Base-by-base conservation (phyloP, 768 basidiomycete genomes). In the Russula brevipes region DNA sequence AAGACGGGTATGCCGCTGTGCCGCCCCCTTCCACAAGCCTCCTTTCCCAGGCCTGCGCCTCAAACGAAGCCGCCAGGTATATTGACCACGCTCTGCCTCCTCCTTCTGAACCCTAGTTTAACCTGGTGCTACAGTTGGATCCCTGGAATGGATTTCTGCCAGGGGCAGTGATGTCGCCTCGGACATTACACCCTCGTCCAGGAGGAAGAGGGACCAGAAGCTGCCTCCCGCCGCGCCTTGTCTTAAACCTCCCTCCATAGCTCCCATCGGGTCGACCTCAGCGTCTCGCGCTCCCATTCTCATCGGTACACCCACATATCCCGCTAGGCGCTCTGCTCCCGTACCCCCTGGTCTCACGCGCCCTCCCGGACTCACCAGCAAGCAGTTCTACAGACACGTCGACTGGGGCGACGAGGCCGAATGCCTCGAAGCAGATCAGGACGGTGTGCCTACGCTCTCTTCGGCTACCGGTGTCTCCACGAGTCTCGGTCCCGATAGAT, bases 21-120 rank as follows among this genome's bases (percentile, higher is more conserved):
- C 47, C 75, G 80, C 10, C 78, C 78, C 0, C 74, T 81, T n/a
- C 81, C 80, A 1, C 69, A 73, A 6, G 60, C 61, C 0, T 50
- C 70, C 17, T 75, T 73, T 33, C 64, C 70, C 0, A 68, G 69
- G 2, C 73, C 72, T 1, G 70, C 72, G 5, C 65, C 73, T 16
- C 46, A 51, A 3, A 74, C 71, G 41, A 69, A 71, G 0, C 73
- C 71, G 31, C 71, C 73, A 46, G 74, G 80, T 78, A 51, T 12
- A 72, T 4, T 71, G 17, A 12, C 8, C 54, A 3, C 44, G 24
- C 24, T 24, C 24, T 24, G 24, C 41, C 1, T 31, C 53, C 56
- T 35, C 52, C 61, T 59, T 30, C 41, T 8, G 2, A 0, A 4
- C 2, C 16, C 35, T 53, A 4, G 45, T 50, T 3, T 52, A 14